Evolutionary conservation across 1,284 basidiomycete species (phyloP).

Genomic region (Ceratobasidium sp.): DNA sequence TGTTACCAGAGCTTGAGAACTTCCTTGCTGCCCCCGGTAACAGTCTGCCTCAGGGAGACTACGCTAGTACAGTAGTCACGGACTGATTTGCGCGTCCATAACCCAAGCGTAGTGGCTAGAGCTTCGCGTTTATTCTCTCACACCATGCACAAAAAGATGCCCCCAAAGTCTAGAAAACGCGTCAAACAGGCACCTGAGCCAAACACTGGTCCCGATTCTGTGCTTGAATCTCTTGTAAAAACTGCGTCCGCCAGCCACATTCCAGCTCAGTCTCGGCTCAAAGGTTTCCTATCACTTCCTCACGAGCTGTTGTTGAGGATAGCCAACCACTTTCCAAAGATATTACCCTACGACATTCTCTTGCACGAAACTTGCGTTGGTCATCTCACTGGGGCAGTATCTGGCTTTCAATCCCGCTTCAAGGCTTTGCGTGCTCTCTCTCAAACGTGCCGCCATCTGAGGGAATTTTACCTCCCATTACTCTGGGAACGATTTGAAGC

Average conservation of each 20-base stretch:
- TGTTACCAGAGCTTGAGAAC: no score
- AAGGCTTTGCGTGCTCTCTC: conserved; percentile 8
- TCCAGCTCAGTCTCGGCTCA: not conserved
- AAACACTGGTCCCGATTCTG: not conserved
- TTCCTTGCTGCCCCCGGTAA: no score
- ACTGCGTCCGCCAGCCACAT: not conserved
- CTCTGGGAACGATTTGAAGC: conserved; percentile 34
- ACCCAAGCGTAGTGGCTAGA: not conserved
- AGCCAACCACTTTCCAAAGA: not conserved
- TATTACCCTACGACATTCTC: not conserved
- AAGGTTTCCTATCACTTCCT: conserved; percentile 22
- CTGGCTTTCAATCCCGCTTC: not conserved
- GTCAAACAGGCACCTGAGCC: not conserved
- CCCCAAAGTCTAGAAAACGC: conserved; percentile 12
- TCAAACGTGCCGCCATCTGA: conserved; percentile 8
- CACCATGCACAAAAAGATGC: not conserved
- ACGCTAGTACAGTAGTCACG: no score
- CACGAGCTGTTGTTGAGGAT: conserved; percentile 19
- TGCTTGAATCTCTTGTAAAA: not conserved
- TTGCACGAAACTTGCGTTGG: not conserved
- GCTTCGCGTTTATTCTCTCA: not conserved
- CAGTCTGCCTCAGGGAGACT: no score
- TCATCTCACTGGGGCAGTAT: not conserved
- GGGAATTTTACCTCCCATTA: conserved; percentile 19
- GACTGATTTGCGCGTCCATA: no score